Evolutionary conservation across 768 basidiomycete genomes (phyloP).

Genomic region (Leccinum imitatum): DNA sequence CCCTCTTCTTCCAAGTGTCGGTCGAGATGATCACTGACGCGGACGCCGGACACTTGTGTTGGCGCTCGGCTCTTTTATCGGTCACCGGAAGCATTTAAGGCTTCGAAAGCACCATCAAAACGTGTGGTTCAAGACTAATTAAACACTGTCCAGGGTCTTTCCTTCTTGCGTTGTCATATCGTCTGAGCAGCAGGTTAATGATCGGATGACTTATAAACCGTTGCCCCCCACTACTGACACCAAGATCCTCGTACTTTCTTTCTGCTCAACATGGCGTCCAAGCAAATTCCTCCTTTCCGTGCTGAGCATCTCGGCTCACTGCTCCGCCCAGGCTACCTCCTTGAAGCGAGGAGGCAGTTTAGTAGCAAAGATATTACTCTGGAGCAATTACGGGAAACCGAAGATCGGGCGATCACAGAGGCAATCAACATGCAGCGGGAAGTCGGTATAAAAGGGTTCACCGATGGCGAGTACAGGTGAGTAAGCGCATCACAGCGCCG

Average conservation of each 20-base stretch:
- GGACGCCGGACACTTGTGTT: background rate
- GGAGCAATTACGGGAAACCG: conserved; percentile 37
- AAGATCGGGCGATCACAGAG: conserved; percentile 39
- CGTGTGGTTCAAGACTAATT: background rate
- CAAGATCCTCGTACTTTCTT: background rate
- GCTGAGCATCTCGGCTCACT: conserved; percentile 49
- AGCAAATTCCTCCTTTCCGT: conserved; percentile 40
- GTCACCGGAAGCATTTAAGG: no score
- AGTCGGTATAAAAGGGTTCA: conserved; percentile 41
- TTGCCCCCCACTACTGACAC: background rate
- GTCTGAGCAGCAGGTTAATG: background rate
- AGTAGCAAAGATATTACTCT: conserved; percentile 34
- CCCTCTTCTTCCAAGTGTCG: no score
- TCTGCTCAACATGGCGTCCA: conserved; percentile 15
- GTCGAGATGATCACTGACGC: background rate
- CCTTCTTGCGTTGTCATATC: background rate
- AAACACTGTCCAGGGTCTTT: background rate
- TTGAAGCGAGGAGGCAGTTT: conserved; percentile 36
- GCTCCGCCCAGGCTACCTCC: conserved; percentile 41
- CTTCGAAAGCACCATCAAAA: no score
- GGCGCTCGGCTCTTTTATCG: no score
- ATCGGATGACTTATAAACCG: background rate
- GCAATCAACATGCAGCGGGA: conserved; percentile 40
- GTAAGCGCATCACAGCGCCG: conserved; percentile 22
- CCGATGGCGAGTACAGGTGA: conserved; percentile 41